A percentile compares a stretch with the other conserved stretches of the same genome.
phyloP scores from a whole-genome alignment of 192 early-diverging fungal genomes.

The Chytriomyces sp. region DNA sequence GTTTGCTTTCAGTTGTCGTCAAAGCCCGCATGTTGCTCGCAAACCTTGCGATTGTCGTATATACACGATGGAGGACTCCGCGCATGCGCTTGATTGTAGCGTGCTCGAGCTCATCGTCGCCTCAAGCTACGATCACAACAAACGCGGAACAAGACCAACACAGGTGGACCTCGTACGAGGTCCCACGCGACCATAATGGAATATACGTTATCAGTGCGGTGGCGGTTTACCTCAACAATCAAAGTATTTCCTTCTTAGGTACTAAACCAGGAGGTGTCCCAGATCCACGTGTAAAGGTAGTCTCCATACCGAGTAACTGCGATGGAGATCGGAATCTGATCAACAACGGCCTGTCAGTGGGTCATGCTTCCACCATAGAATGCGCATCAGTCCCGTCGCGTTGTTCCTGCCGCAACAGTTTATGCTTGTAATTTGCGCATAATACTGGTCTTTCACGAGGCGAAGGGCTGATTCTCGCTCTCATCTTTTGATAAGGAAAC shows the following conservation, averaged over 20 bases:
- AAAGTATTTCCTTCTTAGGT: background rate
- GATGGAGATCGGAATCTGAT: conserved; percentile 77
- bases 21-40: too few relatives aligned
- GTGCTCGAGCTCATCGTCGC: conserved; percentile 79
- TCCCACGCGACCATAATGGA: conserved; percentile 84
- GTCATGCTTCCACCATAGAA: background rate
- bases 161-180: conserved; percentile 73
- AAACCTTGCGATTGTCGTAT: conserved; percentile 82
- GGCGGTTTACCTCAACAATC: background rate
- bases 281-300: conserved; percentile 85
- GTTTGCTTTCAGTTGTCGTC: too few relatives aligned
- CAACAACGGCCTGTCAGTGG: background rate
- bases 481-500: too few relatives aligned
- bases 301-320: conserved; percentile 86
- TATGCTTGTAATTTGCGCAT: conserved; percentile 68
- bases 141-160: conserved; percentile 58
- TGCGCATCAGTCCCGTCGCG: conserved; percentile 67
- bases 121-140: background rate
- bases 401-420: conserved; percentile 79
- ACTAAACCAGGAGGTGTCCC: conserved; percentile 42
- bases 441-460: conserved; percentile 55
- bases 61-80: conserved; percentile 76
- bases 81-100: conserved; percentile 86
- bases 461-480: conserved; percentile 1
- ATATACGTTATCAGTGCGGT: conserved; percentile 80